Evolutionary conservation across 2,329 filamentous ascomycete genomes (phyloP).

Genomic region (Aspergillus fumigatus): DNA sequence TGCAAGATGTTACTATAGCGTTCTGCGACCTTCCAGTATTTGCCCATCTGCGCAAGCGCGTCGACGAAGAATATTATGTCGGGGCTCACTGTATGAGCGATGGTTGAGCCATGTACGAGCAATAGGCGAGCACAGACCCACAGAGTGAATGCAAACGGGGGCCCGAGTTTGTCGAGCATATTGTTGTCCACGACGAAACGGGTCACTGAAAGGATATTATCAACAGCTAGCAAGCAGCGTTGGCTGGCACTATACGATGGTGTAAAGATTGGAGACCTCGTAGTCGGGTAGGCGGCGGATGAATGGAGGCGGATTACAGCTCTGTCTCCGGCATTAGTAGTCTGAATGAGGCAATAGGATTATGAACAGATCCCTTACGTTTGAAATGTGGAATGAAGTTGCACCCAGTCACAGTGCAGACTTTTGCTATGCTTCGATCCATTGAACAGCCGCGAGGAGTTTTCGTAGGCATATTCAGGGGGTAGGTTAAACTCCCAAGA

Average conservation of each 20-base stretch:
- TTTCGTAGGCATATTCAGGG: constrained; percentile 66
- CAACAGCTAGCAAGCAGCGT: constrained; percentile 75
- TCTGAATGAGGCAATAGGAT: background rate
- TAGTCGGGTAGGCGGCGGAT: constrained; percentile 87
- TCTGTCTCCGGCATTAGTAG: constrained; percentile 33
- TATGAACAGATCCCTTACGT: constrained; percentile 51
- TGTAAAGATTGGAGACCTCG: constrained; percentile 80
- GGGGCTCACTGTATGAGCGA: constrained; percentile 75
- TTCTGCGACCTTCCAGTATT: constrained; percentile 79
- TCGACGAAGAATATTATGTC: constrained; percentile 80
- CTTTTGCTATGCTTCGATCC: constrained; percentile 60
- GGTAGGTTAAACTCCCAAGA: constrained; percentile 82
- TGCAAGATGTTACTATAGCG: constrained; percentile 76
- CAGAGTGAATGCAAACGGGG: constrained; percentile 84
- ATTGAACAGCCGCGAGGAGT: constrained; percentile 74
- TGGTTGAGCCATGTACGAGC: constrained; percentile 84
- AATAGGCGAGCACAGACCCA: constrained; percentile 87
- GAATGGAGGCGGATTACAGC: constrained; percentile 87
- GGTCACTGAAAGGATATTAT: constrained; percentile 72
- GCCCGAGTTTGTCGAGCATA: constrained; percentile 75
- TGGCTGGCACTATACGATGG: constrained; percentile 83
- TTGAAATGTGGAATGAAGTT: constrained; percentile 86
- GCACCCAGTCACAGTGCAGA: constrained; percentile 79
- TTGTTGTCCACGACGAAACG: constrained; percentile 72
- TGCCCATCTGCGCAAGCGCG: constrained; percentile 72